Base-by-base conservation (phyloP, 176 grass and related monocot genomes). In the Oropetium thomaeum region DNA sequence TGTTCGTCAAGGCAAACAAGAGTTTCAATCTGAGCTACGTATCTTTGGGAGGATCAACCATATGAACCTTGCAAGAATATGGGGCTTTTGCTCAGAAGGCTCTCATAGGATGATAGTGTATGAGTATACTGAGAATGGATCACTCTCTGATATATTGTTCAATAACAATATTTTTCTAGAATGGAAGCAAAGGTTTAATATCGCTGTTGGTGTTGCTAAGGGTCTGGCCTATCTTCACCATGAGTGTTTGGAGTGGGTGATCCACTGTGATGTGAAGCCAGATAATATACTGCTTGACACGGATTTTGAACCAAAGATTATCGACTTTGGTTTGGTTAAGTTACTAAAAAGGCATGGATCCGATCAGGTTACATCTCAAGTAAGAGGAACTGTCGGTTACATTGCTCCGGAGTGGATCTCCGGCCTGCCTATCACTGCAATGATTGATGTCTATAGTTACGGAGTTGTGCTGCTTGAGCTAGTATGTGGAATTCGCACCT, bases 181-280 rank as follows among this genome's bases (percentile, higher is more conserved):
- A 52, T 85, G 82, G 82, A 79, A 33, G 26, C 43, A 79, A 16
- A 78, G 83, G 59, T 75, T 60, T 48, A 80, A 61, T 44, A 75
- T 75, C 16, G 55, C 55, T 12, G 1, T 75, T 11, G 72, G 72
- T 29, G 38, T 75, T 19, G 83, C 77, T 14, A 86, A 71, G 55
- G 83, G 75, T 8, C 58, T 86, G 48, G 51, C 84, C 31, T 86
- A 86, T 61, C 78, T 86, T 29, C 84, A 86, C 52, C 77, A 86
- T 9, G 77, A 86, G 41, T 86, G 77, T 48, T 61, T 86, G 0
- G 77, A 81, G 59, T 81, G 84, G 84, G 69, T 86, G 20, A 75
- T 86, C 51, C 84, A 87, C 57, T 87, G 84, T 29, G 84, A 87
- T 32, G 41, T 87, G 71, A 87, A 87, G 55, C 51, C 74, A 17